Percentiles rank a stretch among this genome's conserved stretches.
Conservation (phyloP, 2,329 filamentous ascomycete genomes). For the Canariomyces notabilis region DNA sequence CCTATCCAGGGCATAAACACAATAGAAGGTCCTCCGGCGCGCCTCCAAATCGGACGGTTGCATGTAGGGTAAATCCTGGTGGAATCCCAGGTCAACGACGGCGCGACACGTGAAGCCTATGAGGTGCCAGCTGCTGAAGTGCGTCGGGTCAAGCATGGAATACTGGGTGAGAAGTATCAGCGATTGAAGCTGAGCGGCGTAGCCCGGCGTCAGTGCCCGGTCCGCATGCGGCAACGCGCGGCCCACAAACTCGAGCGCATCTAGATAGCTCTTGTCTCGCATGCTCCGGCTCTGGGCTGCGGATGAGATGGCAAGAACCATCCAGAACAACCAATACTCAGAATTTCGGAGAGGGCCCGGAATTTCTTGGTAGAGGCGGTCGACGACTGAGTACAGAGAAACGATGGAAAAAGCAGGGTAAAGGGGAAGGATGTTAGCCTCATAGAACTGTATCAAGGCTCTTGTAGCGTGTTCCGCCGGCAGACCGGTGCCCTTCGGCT, state of each 20-base stretch:
- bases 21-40: slow-evolving; percentile 81
- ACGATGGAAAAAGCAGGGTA: slow-evolving; percentile 82
- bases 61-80: slow-evolving; percentile 79
- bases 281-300: slow-evolving; percentile 66
- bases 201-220: slow-evolving; percentile 77
- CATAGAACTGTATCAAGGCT: slow-evolving; percentile 73
- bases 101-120: slow-evolving; percentile 86
- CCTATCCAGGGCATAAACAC: slow-evolving; percentile 85
- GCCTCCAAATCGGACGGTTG: slow-evolving; percentile 62
- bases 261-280: slow-evolving; percentile 57
- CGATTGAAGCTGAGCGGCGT: slow-evolving; percentile 79
- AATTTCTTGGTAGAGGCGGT: slow-evolving; percentile 73
- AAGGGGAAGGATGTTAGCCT: slow-evolving; percentile 73
- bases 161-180: slow-evolving; percentile 83
- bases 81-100: slow-evolving; percentile 82
- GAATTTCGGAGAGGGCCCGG: slow-evolving; percentile 58
- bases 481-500: slow-evolving; percentile 55
- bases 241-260: slow-evolving; percentile 52
- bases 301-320: slow-evolving; percentile 82
- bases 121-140: slow-evolving; percentile 91
- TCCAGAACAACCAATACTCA: slow-evolving; percentile 81
- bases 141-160: slow-evolving; percentile 80
- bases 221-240: slow-evolving; percentile 73
- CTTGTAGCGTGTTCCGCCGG: slow-evolving; percentile 66
- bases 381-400: slow-evolving; percentile 68